Evolutionary conservation across 148 eudicot species (phyloP), one percentile per base, ranked within the genome.

Genomic region (Rhododendron ferrugineum): DNA sequence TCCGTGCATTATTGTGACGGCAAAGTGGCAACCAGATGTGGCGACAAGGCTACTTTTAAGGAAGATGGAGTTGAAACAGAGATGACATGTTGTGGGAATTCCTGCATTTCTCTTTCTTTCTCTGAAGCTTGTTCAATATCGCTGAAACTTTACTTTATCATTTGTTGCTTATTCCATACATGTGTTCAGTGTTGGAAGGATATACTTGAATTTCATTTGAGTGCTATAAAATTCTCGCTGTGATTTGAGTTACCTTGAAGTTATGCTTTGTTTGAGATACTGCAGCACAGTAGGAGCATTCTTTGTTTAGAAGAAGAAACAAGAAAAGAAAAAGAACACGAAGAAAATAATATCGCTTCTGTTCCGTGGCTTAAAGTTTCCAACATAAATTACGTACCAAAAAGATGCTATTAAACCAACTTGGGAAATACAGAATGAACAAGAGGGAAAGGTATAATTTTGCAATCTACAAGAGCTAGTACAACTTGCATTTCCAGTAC

Each of bases 21-120:
- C 99, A 0, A 95, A 95, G 80, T 98, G 99, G 56, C 99, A 97
- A 81, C 98, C 98, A 0, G 99, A 95, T 88, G 99, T 97, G 13
- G 99, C 98, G 0, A 95, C 99, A 0, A 91, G 98, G 87, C 64
- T 95, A 91, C 95, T 97, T 79, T 76, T 95, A 87, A 93, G 94
- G 92, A 97, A 95, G 88, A 85, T 97, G 94, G 95, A 94, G 88
- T 79, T 88, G 88, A 32, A n/a, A n/a, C n/a, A n/a, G n/a, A n/a
- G n/a, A n/a, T n/a, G n/a, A n/a, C n/a, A n/a, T n/a, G n/a, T n/a
- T n/a, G n/a, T n/a, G n/a, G n/a, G n/a, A n/a, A n/a, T n/a, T n/a
- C n/a, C n/a, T n/a, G n/a, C n/a, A n/a, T n/a, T n/a, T n/a, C n/a
- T n/a, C n/a, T n/a, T n/a, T n/a, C n/a, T n/a, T n/a, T n/a, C n/a